phyloP scores from a whole-genome alignment of 192 early-diverging fungal genomes.

The Umbelopsis ramanniana region DNA sequence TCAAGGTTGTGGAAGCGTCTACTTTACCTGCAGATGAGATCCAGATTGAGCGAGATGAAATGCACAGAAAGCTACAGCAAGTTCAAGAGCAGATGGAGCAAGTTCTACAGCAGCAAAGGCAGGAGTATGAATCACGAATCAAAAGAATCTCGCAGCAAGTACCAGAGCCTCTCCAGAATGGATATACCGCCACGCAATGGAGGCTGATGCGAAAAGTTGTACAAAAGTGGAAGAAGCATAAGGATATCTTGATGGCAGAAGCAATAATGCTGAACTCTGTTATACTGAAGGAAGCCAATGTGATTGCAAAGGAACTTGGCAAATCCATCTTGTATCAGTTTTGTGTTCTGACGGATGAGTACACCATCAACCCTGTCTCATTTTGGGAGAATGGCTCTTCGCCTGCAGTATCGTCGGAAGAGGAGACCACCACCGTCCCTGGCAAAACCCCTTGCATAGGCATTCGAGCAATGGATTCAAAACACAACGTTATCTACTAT shows the following conservation, averaged over 20 bases:
- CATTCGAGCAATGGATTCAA: constrained; percentile 58
- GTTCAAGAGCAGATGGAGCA: constrained; percentile 56
- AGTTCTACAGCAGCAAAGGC: constrained; percentile 55
- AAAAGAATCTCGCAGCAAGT: constrained; percentile 46
- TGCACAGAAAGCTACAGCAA: constrained; percentile 31
- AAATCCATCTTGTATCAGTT: constrained; percentile 85
- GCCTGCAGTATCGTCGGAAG: constrained; percentile 25
- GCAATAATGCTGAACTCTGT: constrained; percentile 66
- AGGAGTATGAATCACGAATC: constrained; percentile 56
- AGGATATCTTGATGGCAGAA: constrained; percentile 63
- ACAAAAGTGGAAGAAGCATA: constrained; percentile 52
- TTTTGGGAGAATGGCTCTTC: constrained; percentile 53
- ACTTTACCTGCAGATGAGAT: constrained; percentile 46
- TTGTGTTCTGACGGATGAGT: constrained; percentile 65
- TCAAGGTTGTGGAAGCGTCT: constrained; percentile 46
- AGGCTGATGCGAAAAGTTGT: constrained; percentile 46
- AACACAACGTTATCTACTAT: constrained; percentile 52
- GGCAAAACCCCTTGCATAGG: constrained; percentile 51
- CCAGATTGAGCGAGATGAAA: constrained; percentile 25
- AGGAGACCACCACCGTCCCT: neutral
- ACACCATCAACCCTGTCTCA: constrained; percentile 45
- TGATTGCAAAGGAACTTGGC: constrained; percentile 81
- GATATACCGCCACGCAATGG: constrained; percentile 33
- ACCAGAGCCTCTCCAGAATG: constrained; percentile 18
- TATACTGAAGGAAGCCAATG: constrained; percentile 86